phyloP scores from a whole-genome alignment of 2,329 filamentous ascomycete species.

The Pseudogymnoascus sp. region DNA sequence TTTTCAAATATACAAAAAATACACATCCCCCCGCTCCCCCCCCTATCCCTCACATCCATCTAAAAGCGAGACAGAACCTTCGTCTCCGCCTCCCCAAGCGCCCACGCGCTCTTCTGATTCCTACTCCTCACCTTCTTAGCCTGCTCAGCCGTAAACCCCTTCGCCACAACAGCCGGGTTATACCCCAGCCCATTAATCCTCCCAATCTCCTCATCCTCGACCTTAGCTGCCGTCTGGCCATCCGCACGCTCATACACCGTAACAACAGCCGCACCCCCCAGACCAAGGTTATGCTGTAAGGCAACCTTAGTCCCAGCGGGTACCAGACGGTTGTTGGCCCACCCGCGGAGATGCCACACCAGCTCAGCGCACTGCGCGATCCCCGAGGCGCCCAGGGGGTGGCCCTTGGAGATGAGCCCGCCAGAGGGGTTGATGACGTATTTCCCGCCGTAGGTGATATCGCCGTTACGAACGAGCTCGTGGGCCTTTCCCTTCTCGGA shows the following conservation, averaged over 20 bases:
- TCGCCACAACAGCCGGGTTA: conserved; percentile 84
- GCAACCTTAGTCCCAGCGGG: conserved; percentile 56
- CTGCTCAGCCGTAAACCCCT: conserved; percentile 76
- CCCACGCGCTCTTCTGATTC: conserved; percentile 59
- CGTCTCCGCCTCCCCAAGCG: conserved; percentile 63
- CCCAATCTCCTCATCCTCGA: conserved; percentile 53
- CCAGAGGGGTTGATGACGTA: conserved; percentile 88
- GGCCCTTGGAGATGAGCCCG: conserved; percentile 90
- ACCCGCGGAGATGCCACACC: conserved; percentile 89
- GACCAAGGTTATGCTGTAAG: conserved; percentile 86
- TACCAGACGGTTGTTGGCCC: conserved; percentile 82
- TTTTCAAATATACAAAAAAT: neutral
- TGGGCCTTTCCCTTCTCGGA: conserved; percentile 75
- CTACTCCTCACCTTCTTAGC: conserved; percentile 63
- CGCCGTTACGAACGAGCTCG: conserved; percentile 76
- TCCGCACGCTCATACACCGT: conserved; percentile 84
- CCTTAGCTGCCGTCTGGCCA: conserved; percentile 48
- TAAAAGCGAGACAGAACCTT: conserved; percentile 67
- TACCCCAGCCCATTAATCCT: conserved; percentile 67
- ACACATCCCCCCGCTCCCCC: neutral
- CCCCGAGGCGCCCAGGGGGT: conserved; percentile 89
- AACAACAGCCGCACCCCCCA: conserved; percentile 84
- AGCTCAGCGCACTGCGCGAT: conserved; percentile 91
- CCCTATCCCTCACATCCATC: neutral
- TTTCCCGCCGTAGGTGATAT: conserved; percentile 82